phyloP scores from a whole-genome alignment of 164 flowering plant species.

The Macadamia integrifolia region DNA sequence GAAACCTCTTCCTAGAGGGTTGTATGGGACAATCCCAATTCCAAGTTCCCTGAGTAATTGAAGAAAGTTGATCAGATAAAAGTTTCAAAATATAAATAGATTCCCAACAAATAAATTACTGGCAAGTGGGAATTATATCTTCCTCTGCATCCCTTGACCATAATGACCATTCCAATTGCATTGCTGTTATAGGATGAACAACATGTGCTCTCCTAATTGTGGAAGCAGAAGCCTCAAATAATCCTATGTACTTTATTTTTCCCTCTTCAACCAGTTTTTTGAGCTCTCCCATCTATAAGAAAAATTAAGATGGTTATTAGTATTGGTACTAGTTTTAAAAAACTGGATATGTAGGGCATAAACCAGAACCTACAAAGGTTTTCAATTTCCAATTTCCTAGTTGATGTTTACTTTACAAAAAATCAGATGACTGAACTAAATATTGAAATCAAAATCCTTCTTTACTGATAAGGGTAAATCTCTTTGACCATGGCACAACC shows the following conservation, averaged over 20 bases:
- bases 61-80: conserved; percentile 1
- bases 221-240: conserved; percentile 6
- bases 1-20: conserved; percentile 32
- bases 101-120: no score
- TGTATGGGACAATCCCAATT: conserved; percentile 37
- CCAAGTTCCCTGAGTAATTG: conserved; percentile 27
- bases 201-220: conserved; percentile 11
- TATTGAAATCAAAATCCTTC: no score
- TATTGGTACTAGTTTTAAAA: no score
- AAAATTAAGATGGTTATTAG: no score
- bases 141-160: conserved; percentile 22
- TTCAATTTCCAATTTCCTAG: no score
- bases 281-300: conserved; percentile 19
- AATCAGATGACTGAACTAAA: no score
- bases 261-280: conserved; percentile 26
- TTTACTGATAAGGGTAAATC: no score
- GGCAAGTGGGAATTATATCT: conserved; percentile 23
- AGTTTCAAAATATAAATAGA: no score
- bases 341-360: no score
- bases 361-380: no score
- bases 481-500: no score
- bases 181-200: conserved; percentile 19
- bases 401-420: no score
- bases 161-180: conserved; percentile 22
- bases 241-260: conserved; percentile 21